These are phyloP conservation scores for Chamaecrista fasciculata DNA, from an alignment of 306 rosid species.

Conservation along the genomic window DNA sequence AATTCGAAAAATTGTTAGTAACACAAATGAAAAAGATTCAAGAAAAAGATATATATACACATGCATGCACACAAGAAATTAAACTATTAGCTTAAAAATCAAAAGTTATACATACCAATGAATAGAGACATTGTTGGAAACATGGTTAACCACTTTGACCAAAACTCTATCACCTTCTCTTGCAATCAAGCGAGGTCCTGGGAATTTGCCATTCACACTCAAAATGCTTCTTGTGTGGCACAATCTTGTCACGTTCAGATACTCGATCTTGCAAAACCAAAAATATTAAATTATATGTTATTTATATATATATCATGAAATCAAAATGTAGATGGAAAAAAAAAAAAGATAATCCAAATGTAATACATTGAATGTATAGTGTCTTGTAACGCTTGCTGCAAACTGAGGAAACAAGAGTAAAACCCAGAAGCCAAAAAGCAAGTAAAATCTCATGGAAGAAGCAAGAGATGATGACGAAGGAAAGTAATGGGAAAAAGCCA, in stretches of 20 bases:
- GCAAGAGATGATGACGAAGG: constrained; percentile 20
- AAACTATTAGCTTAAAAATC: too few relatives aligned
- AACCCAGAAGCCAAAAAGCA: constrained; percentile 42
- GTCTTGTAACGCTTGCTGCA: constrained; percentile 58
- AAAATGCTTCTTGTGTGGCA: constrained; percentile 67
- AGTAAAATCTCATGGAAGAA: constrained; percentile 32
- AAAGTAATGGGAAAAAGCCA: constrained; percentile 35
- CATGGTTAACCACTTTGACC: constrained; percentile 62
- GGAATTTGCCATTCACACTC: constrained; percentile 66
- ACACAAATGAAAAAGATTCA: too few relatives aligned
- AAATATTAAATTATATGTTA: background rate
- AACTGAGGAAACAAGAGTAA: constrained; percentile 39
- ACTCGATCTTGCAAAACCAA: constrained; percentile 45
- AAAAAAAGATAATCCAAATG: constrained; percentile 7
- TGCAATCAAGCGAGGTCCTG: constrained; percentile 71
- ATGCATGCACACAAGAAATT: too few relatives aligned
- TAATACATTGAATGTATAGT: constrained; percentile 70
- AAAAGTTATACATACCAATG: constrained; percentile 64
- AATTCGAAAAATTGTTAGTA: too few relatives aligned
- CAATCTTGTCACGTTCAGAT: constrained; percentile 59
- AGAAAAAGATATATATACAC: too few relatives aligned
- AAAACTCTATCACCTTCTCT: constrained; percentile 78
- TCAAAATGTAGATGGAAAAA: background rate
- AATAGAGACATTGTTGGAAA: constrained; percentile 61
- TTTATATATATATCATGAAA: too few relatives aligned